These are phyloP conservation scores for Cicer bijugum DNA, from an alignment of 306 rosid genomes.

Conservation along the genomic window DNA sequence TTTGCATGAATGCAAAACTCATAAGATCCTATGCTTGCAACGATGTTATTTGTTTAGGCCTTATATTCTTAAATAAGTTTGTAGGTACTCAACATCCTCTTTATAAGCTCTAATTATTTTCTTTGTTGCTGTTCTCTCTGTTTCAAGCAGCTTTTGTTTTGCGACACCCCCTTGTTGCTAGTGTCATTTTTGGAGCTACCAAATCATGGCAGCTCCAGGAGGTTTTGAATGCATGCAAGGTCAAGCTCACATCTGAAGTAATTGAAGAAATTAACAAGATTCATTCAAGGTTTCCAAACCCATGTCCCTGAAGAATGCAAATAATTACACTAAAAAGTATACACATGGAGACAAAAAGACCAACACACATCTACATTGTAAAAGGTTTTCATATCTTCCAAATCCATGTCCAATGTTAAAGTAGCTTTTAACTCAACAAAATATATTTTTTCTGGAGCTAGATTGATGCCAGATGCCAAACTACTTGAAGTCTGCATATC, in stretches of 20 bases:
- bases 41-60: background rate
- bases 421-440: background rate
- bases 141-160: slow-evolving; percentile 80
- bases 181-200: slow-evolving; percentile 83
- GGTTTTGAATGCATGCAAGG: slow-evolving; percentile 63
- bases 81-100: background rate
- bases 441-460: background rate
- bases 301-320: slow-evolving; percentile 67
- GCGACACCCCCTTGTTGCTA: slow-evolving; percentile 86
- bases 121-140: background rate
- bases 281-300: slow-evolving; percentile 77
- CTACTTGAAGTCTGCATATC: background rate
- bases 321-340: background rate
- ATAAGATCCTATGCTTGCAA: background rate
- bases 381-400: background rate
- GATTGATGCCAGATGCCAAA: background rate
- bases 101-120: background rate
- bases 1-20: background rate
- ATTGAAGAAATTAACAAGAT: slow-evolving; percentile 65
- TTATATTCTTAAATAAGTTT: background rate
- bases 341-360: background rate
- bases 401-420: background rate
- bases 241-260: slow-evolving; percentile 63
- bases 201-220: slow-evolving; percentile 77
- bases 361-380: background rate